phyloP scores from a whole-genome alignment of 2,329 filamentous ascomycete species.

The Penicillium freii region DNA sequence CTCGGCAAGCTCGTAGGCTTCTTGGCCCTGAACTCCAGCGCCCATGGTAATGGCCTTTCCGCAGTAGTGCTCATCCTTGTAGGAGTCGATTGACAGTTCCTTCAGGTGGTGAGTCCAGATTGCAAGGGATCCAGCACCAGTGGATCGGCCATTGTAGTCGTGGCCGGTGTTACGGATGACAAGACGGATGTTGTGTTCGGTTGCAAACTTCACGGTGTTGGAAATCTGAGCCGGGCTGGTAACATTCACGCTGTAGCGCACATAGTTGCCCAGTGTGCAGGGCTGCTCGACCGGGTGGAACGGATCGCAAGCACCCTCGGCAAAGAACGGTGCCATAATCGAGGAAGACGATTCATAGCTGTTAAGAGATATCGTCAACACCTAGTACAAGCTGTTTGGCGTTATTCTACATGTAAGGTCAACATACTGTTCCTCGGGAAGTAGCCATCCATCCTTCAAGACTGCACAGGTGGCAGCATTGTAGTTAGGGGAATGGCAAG shows the following conservation, averaged over 20 bases:
- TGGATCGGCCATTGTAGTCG: constrained; percentile 53
- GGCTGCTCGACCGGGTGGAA: constrained; percentile 34
- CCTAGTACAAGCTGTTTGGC: not conserved
- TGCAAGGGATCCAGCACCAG: constrained; percentile 54
- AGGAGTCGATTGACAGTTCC: constrained; percentile 31
- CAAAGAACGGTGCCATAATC: constrained; percentile 41
- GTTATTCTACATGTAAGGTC: not conserved
- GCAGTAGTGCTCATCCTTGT: constrained; percentile 43
- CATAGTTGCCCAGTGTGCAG: constrained; percentile 32
- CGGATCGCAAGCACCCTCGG: constrained; percentile 45
- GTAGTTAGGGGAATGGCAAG: constrained; percentile 54
- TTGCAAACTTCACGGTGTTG: constrained; percentile 41
- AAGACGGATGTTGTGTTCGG: constrained; percentile 51
- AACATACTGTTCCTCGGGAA: constrained; percentile 47
- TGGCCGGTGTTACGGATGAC: constrained; percentile 47
- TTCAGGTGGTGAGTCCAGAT: constrained; percentile 38
- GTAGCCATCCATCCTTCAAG: constrained; percentile 46
- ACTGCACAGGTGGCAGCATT: constrained; percentile 45
- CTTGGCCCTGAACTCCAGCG: constrained; percentile 53
- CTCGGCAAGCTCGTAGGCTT: constrained; percentile 50
- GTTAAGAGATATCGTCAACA: not conserved
- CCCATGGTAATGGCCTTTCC: constrained; percentile 56
- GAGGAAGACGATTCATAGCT: constrained; percentile 59
- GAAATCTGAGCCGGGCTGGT: constrained; percentile 25
- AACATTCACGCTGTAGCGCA: constrained; percentile 40